These are phyloP conservation scores for Xylariaceae sp. DNA, from an alignment of 2,329 filamentous ascomycete species.

Conservation along the genomic window DNA sequence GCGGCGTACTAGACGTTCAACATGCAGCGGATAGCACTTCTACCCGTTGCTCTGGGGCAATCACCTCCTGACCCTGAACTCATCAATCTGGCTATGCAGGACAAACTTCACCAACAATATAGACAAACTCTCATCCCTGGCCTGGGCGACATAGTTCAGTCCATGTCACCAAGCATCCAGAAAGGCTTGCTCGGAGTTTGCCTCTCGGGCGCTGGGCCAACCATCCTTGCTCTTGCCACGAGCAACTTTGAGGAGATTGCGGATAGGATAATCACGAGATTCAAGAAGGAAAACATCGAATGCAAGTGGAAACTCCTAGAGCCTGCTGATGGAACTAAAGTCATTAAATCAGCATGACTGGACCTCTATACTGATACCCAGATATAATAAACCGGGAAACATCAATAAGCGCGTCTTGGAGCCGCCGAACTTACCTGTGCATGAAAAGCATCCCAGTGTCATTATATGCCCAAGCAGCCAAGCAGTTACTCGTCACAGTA, in stretches of 20 bases:
- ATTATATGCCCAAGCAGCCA: too few relatives aligned
- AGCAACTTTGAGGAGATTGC: slow-evolving; percentile 87
- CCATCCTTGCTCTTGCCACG: slow-evolving; percentile 88
- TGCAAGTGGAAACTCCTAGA: slow-evolving; percentile 87
- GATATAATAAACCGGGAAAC: too few relatives aligned
- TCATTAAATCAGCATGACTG: slow-evolving; percentile 9
- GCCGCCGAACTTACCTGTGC: too few relatives aligned
- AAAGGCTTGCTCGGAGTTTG: slow-evolving; percentile 90
- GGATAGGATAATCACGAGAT: slow-evolving; percentile 67
- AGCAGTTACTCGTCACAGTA: too few relatives aligned
- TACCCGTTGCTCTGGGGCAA: slow-evolving; percentile 84
- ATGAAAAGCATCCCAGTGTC: too few relatives aligned
- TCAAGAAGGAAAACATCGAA: slow-evolving; percentile 67
- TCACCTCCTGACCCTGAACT: slow-evolving; percentile 88
- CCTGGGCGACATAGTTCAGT: slow-evolving; percentile 83
- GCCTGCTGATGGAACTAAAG: slow-evolving; percentile 67
- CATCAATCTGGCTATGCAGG: slow-evolving; percentile 98
- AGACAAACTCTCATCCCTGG: slow-evolving; percentile 88
- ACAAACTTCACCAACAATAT: slow-evolving; percentile 97
- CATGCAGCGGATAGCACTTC: slow-evolving; percentile 84
- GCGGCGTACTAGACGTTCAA: slow-evolving; percentile 65
- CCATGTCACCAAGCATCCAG: slow-evolving; percentile 82
- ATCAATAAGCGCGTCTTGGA: too few relatives aligned
- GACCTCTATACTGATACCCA: neutral
- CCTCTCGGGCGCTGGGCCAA: slow-evolving; percentile 89